Conservation (phyloP, 2,329 filamentous ascomycete genomes). For the Epichloe sp. region DNA sequence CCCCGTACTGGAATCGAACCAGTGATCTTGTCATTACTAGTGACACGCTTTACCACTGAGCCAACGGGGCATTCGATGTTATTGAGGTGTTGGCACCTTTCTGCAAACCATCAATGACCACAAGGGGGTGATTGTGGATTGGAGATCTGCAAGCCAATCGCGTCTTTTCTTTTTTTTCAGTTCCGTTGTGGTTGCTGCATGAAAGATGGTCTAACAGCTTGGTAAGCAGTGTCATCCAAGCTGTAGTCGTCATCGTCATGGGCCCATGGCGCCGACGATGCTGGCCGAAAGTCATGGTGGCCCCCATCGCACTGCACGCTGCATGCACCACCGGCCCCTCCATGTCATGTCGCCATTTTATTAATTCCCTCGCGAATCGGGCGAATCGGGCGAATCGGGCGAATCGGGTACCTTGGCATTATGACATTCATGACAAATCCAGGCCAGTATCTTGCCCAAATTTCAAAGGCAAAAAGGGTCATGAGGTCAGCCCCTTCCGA, state of each 20-base stretch:
- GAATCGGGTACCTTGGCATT: not conserved
- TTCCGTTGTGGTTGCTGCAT: no score
- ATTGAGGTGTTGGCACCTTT: rapidly evolving
- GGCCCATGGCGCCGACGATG: not conserved
- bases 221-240: not conserved
- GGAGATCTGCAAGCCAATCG: no score
- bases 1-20: constrained; percentile 22
- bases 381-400: not conserved
- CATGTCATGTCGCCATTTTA: not conserved
- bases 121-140: no score
- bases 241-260: not conserved
- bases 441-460: not conserved
- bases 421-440: not conserved
- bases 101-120: not conserved
- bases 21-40: constrained; percentile 24
- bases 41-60: constrained; percentile 24
- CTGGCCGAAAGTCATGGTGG: not conserved
- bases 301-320: not conserved
- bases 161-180: no score
- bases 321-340: not conserved
- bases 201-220: not conserved
- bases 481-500: no score
- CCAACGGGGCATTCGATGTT: constrained; percentile 15
- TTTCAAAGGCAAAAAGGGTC: not conserved
- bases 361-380: not conserved